These are phyloP conservation scores for Aegilops umbellulata DNA, from an alignment of 176 grass and related monocot genomes.

Conservation along the genomic window DNA sequence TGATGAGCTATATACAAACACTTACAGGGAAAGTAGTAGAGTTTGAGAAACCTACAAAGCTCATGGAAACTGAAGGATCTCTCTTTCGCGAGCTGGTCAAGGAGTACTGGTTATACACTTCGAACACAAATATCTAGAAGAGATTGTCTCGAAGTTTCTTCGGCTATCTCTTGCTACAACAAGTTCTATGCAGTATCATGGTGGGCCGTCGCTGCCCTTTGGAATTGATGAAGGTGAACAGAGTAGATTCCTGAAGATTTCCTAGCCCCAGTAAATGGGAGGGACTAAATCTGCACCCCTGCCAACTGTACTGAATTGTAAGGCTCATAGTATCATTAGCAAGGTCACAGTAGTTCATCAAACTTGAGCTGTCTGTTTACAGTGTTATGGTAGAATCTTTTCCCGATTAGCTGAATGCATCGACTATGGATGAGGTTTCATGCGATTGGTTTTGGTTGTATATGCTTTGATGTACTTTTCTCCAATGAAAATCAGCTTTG, in stretches of 20 bases:
- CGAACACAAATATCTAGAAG: constrained; percentile 28
- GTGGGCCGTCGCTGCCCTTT: neutral
- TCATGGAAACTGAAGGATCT: constrained; percentile 80
- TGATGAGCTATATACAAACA: neutral
- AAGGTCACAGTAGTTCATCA: too few species aligned
- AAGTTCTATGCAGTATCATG: neutral
- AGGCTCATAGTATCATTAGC: too few species aligned
- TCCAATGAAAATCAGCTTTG: too few species aligned
- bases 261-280: neutral
- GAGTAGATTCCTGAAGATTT: neutral
- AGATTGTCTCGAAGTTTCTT: neutral
- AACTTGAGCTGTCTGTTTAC: too few species aligned
- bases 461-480: too few species aligned
- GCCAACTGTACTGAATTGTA: neutral
- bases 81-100: constrained; percentile 56
- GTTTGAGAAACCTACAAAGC: constrained; percentile 65
- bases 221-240: neutral
- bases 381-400: too few species aligned
- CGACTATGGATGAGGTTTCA: too few species aligned
- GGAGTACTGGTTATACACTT: constrained; percentile 77
- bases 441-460: too few species aligned
- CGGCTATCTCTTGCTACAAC: neutral
- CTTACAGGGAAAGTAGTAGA: constrained; percentile 56
- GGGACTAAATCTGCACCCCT: neutral
- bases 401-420: too few species aligned